Evolutionary conservation across 2,329 filamentous ascomycete species (phyloP).

Genomic region (Chaetomium sp.): DNA sequence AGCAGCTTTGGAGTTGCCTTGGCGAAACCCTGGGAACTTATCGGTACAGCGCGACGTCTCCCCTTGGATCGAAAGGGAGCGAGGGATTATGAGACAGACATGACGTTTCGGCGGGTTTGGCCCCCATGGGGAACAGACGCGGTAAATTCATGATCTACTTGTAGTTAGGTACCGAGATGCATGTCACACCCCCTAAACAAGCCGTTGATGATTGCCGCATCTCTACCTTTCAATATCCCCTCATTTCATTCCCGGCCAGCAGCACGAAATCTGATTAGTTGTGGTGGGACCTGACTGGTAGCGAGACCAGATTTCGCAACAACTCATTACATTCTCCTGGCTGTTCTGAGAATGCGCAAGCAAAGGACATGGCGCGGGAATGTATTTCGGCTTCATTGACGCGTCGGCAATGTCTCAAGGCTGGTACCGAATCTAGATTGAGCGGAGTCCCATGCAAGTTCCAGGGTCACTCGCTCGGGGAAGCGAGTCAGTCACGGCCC

Average conservation of each 20-base stretch:
- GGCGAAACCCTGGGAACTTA: not conserved
- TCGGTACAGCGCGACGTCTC: not conserved
- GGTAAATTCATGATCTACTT: not conserved
- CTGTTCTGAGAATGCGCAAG: not conserved
- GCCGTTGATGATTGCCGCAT: not conserved
- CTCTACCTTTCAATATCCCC: not conserved
- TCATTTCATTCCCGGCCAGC: not conserved
- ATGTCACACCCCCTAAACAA: not conserved
- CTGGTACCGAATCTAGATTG: not conserved
- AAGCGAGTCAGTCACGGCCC: not conserved
- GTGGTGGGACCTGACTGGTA: not conserved
- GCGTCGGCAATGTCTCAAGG: not conserved
- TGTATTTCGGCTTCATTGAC: not conserved
- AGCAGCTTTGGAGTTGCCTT: not conserved
- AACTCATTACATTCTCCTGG: no score
- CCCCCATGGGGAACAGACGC: not conserved
- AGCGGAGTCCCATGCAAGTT: not conserved
- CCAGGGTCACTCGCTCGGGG: not conserved
- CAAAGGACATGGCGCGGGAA: not conserved
- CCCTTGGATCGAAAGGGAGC: not conserved
- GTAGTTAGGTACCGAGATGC: no score
- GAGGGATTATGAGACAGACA: not conserved
- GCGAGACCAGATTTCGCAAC: no score
- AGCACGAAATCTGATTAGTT: not conserved
- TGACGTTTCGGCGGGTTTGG: not conserved